phyloP scores from a whole-genome alignment of 768 basidiomycete genomes.

The Suillus luteus region DNA sequence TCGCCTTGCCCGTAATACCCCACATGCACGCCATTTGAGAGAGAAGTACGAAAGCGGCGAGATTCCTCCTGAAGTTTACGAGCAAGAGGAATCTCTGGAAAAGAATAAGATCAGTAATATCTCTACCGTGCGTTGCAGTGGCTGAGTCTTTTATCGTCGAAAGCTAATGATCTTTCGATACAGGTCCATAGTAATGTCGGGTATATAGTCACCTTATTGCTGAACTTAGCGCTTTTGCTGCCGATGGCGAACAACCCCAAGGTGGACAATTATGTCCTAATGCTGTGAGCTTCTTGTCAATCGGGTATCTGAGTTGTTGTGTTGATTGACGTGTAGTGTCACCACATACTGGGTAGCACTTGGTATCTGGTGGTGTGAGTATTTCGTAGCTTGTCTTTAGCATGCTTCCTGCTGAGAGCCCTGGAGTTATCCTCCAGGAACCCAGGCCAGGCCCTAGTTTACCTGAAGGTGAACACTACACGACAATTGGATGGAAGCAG shows the following conservation, averaged over 20 bases:
- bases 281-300: slow-evolving; percentile 51
- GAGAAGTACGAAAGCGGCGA: slow-evolving; percentile 61
- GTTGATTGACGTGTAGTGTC: slow-evolving; percentile 41
- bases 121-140: slow-evolving; percentile 57
- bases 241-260: slow-evolving; percentile 55
- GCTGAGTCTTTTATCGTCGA: background rate
- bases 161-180: background rate
- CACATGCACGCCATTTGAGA: slow-evolving; percentile 55
- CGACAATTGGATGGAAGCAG: slow-evolving; percentile 88
- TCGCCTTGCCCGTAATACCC: slow-evolving; percentile 77
- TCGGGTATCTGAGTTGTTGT: background rate
- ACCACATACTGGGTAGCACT: slow-evolving; percentile 77
- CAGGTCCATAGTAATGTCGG: slow-evolving; percentile 80
- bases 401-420: slow-evolving; percentile 1
- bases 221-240: slow-evolving; percentile 72
- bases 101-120: slow-evolving; percentile 87
- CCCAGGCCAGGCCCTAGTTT: slow-evolving; percentile 81
- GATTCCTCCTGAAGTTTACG: slow-evolving; percentile 62
- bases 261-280: slow-evolving; percentile 75
- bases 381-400: background rate
- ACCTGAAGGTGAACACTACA: slow-evolving; percentile 73
- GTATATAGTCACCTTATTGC: slow-evolving; percentile 60
- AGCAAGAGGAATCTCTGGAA: slow-evolving; percentile 74
- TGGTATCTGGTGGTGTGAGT: slow-evolving; percentile 89
- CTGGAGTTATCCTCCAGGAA: slow-evolving; percentile 76